These are phyloP conservation scores for Licmophora abbreviata DNA, from an alignment of 108 stramenopile species.

Conservation along the genomic window DNA sequence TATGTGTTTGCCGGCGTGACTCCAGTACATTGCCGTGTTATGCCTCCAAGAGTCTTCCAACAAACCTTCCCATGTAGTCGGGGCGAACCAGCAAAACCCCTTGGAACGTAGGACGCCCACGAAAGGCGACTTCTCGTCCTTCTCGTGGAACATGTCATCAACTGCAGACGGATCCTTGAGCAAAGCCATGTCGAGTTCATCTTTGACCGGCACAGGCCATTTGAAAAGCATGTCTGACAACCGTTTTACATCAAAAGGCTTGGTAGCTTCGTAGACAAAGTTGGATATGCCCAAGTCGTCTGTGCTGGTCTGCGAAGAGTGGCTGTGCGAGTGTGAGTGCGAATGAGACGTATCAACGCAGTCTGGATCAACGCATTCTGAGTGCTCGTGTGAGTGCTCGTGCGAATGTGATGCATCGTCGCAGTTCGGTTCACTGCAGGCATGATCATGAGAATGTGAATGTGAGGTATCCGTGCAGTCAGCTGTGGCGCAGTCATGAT, in stretches of 20 bases:
- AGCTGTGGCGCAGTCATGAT: conserved; percentile 6
- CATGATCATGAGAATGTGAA: conserved; percentile 17
- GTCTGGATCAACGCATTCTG: conserved; percentile 39
- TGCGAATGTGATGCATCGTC: conserved; percentile 18
- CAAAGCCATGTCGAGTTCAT: conserved; percentile 49
- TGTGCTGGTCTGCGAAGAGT: conserved; percentile 37
- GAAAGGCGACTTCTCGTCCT: conserved; percentile 32
- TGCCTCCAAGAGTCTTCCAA: conserved; percentile 76
- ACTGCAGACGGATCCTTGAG: conserved; percentile 7
- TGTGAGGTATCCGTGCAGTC: conserved; percentile 27
- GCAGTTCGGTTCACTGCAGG: conserved; percentile 1
- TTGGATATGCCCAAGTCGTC: conserved; percentile 76
- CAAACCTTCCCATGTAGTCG: conserved; percentile 55
- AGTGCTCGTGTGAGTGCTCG: conserved; percentile 19
- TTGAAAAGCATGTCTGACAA: conserved; percentile 46
- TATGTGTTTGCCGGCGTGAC: conserved; percentile 90
- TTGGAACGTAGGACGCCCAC: conserved; percentile 83
- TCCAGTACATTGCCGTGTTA: conserved; percentile 94
- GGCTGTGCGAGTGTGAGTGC: conserved; percentile 48
- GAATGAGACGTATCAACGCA: conserved; percentile 51
- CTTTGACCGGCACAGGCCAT: conserved; percentile 87
- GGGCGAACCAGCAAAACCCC: conserved; percentile 96
- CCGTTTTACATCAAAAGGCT: conserved; percentile 77
- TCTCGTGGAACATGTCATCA: neutral
- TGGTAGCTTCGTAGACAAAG: conserved; percentile 87